phyloP scores from a whole-genome alignment of 306 rosid genomes.

The Quercus variabilis region DNA sequence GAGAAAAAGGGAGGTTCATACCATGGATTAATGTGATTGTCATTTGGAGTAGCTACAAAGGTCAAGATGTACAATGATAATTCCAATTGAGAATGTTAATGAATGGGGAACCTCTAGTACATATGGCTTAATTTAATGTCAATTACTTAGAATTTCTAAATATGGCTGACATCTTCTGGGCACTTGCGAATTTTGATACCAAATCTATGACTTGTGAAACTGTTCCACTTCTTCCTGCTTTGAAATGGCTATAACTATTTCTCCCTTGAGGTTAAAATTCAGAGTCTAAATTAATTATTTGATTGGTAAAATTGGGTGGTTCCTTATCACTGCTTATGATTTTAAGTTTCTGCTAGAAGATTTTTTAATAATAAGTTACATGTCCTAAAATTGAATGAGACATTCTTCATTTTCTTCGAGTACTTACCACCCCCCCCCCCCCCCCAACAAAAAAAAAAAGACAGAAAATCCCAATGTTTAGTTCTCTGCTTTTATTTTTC shows the following conservation, averaged over 20 bases:
- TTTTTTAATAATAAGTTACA: background rate
- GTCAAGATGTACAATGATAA: background rate
- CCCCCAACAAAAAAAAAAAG: background rate
- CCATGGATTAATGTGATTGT: background rate
- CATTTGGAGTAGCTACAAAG: background rate
- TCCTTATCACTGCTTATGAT: background rate
- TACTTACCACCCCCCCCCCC: background rate
- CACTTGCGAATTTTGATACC: background rate
- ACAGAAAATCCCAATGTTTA: background rate
- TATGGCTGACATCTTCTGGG: background rate
- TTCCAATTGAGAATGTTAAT: background rate
- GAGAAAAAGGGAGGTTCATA: background rate
- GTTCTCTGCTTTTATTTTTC: background rate
- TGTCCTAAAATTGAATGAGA: background rate
- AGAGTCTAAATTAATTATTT: background rate
- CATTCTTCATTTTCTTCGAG: background rate
- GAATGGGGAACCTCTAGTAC: background rate
- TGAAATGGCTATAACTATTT: background rate
- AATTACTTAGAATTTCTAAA: background rate
- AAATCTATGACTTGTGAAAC: background rate
- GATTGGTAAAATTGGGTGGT: background rate
- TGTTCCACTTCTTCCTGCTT: background rate
- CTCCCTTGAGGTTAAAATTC: background rate
- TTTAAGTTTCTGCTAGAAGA: background rate
- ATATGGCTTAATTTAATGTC: background rate